Conservation (phyloP, 1,284 basidiomycete species). For the Fomes fomentarius region DNA sequence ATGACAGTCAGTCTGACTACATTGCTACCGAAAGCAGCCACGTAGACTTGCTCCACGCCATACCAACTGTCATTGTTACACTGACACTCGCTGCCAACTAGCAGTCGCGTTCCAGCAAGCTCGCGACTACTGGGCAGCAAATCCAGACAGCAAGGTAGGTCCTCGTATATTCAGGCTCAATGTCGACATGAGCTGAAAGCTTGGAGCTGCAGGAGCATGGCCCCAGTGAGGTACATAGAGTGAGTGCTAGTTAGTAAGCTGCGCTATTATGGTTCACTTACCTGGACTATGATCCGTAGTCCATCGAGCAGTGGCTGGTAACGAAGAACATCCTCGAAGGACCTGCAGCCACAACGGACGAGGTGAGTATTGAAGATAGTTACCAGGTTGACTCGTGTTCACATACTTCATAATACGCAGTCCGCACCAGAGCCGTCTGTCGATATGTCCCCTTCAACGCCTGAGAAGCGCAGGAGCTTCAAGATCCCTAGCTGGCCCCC, state of each 20-base stretch:
- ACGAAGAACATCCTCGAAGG: slow-evolving; percentile 2
- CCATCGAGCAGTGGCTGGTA: slow-evolving; percentile 9
- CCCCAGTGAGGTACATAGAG: slow-evolving; percentile 9
- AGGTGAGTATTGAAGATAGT: not conserved
- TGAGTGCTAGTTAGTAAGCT: not conserved
- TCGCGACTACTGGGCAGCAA: slow-evolving; percentile 11
- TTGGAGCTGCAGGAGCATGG: not conserved
- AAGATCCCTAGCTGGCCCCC: slow-evolving; percentile 5
- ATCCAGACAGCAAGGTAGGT: slow-evolving; percentile 9
- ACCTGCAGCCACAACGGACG: not conserved
- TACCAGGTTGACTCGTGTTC: not conserved
- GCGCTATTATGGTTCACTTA: not conserved
- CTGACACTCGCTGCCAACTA: slow-evolving; percentile 15
- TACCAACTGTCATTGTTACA: slow-evolving; percentile 9
- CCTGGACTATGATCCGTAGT: not conserved
- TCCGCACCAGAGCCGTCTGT: not conserved
- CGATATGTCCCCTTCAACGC: not conserved
- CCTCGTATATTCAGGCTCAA: not conserved
- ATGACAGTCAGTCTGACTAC: too few relatives aligned
- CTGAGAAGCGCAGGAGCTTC: not conserved
- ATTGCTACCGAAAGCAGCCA: too few relatives aligned
- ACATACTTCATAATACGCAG: not conserved
- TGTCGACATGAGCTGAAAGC: too few relatives aligned
- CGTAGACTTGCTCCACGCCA: slow-evolving; percentile 3
- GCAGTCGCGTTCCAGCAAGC: slow-evolving; percentile 11